A percentile compares a stretch with the other conserved stretches of the same genome.
phyloP scores from a whole-genome alignment of 331 rosid species.

The Ulmus americana region DNA sequence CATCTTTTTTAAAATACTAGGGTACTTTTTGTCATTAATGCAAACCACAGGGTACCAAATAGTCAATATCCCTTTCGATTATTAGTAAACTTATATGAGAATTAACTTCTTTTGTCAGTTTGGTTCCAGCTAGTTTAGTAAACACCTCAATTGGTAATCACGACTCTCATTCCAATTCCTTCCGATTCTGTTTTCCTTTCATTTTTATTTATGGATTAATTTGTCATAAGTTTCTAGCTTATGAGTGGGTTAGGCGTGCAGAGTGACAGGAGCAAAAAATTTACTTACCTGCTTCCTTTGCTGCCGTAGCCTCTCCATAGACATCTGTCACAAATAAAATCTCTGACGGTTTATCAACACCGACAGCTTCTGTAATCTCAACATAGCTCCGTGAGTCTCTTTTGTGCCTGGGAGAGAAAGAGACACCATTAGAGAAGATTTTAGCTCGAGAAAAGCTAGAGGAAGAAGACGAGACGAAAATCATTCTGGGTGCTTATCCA shows the following conservation, averaged over 20 bases:
- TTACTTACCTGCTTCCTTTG: slow-evolving; percentile 78
- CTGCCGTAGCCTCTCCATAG: slow-evolving; percentile 85
- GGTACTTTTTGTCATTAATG: no score
- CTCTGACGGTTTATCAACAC: slow-evolving; percentile 81
- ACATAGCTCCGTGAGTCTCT: slow-evolving; percentile 66
- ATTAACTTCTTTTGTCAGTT: no score
- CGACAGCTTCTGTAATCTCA: slow-evolving; percentile 68
- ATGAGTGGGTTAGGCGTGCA: background rate
- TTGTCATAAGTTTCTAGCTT: no score
- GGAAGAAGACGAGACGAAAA: background rate
- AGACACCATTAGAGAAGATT: background rate
- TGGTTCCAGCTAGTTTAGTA: no score
- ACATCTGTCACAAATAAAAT: slow-evolving; percentile 81
- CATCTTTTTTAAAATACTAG: no score
- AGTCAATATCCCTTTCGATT: no score
- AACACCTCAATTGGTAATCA: no score
- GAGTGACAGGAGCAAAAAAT: slow-evolving; percentile 3
- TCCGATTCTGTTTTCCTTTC: no score
- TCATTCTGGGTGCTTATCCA: background rate
- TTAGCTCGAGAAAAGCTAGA: slow-evolving; percentile 10
- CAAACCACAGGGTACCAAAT: no score
- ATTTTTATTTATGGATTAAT: no score
- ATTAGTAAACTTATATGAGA: no score
- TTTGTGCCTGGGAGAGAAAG: slow-evolving; percentile 60
- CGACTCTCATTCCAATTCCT: no score